Evolutionary conservation across 768 basidiomycete species (phyloP), one percentile per base, ranked within the genome.

Genomic region (Xerocomus spinulosus): DNA sequence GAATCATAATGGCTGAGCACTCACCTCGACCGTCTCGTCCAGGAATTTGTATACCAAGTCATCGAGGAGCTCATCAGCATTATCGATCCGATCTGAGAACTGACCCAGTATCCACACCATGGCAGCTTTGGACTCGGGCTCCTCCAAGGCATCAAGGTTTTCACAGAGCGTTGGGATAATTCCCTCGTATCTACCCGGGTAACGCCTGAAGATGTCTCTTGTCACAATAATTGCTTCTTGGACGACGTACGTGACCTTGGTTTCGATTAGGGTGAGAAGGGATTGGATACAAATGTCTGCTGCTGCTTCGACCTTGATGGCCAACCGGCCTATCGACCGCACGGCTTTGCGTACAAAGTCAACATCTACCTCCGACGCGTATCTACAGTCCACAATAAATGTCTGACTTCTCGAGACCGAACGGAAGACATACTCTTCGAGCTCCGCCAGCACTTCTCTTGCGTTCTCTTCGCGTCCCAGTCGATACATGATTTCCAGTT

Each of bases 81-180:
- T 97, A 54, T 96, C 91, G 50, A 99, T 98, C 58, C 85, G 79
- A 65, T 98, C 81, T 26, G 96, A 88, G 60, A 92, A 98, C 69
- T 99, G 92, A 0, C 96, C 96, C 29, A 98, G 71, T 60, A 98
- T 92, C 96, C 96, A 99, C 26, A 99, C 80, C 83, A 99, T 96
- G 9, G 93, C 86, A 3, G 95, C 87, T 63, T 98, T 98, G 18
- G 94, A 85, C 68, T 99, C 96, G 0, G 96, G 87, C 61, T 98
- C 96, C 57, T 98, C 95, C 41, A 98, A 70, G 9, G 79, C 76
- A 64, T 97, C 94, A 35, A 98, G 75, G 63, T 96, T 85, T 63
- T 92, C 87, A 66, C 95, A 98, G 17, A 99, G 75, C 13, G 77
- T 91, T 1, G 92, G 92, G 46, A 99, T 97, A 57, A 98, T 86